phyloP scores from a whole-genome alignment of 2,329 filamentous ascomycete species.

The Pochonia chlamydosporia region DNA sequence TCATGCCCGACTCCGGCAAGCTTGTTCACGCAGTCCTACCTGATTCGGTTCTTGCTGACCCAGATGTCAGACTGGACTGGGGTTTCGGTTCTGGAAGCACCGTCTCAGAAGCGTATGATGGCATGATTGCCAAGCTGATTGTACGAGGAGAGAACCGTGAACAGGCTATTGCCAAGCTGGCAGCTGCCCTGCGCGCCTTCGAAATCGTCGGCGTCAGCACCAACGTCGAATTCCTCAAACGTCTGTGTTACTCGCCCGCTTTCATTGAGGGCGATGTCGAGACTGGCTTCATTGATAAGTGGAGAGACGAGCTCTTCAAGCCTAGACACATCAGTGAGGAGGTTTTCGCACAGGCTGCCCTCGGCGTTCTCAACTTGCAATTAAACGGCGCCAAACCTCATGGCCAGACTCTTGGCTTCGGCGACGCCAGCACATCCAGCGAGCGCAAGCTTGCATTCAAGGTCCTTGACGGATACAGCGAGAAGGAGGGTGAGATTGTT shows the following conservation, averaged over 20 bases:
- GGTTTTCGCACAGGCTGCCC: slow-evolving; percentile 78
- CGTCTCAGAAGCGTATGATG: slow-evolving; percentile 91
- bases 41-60: slow-evolving; percentile 47
- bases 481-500: slow-evolving; percentile 58
- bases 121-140: slow-evolving; percentile 98
- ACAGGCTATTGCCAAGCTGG: slow-evolving; percentile 77
- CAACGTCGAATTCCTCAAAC: slow-evolving; percentile 95
- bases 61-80: slow-evolving; percentile 83
- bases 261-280: slow-evolving; percentile 88
- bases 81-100: slow-evolving; percentile 89
- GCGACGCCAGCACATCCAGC: slow-evolving; percentile 32
- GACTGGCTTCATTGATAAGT: slow-evolving; percentile 93
- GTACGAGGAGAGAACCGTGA: slow-evolving; percentile 74
- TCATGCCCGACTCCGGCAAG: slow-evolving; percentile 88
- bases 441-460: slow-evolving; percentile 47
- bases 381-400: slow-evolving; percentile 34
- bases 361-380: slow-evolving; percentile 61
- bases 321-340: slow-evolving; percentile 58
- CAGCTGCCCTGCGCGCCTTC: slow-evolving; percentile 75
- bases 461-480: slow-evolving; percentile 54
- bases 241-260: slow-evolving; percentile 71
- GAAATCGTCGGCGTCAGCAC: slow-evolving; percentile 90
- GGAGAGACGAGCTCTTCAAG: slow-evolving; percentile 72
- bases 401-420: slow-evolving; percentile 50
- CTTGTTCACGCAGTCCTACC: slow-evolving; percentile 80